Base-by-base conservation (phyloP, 1,284 basidiomycete genomes). In the Rhizopogon hawkerae region DNA sequence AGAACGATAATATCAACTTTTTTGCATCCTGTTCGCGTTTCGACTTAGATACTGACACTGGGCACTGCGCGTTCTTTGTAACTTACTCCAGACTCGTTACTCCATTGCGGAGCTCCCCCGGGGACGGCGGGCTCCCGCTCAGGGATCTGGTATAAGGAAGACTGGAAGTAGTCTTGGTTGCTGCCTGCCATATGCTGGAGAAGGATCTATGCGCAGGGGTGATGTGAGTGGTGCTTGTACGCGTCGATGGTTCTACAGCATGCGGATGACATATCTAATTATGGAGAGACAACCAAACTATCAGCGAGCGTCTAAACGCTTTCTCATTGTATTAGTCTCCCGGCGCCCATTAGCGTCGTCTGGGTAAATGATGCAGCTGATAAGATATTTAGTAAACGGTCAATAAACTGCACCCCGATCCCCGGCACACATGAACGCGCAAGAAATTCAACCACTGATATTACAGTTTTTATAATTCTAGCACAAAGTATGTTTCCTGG, bases 71-170 rank as follows among this genome's bases (percentile, higher is more conserved):
- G 60, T 58, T 64, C 62, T 57, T 52, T 54, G 42, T 24, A 57
- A 55, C 38, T 55, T 50, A 52, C 53, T 47, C 52, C 61, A 11
- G 51, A 26, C 24, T 48, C 18, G 34, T 46, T 46, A 33, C 14
- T 45, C 63, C 64, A 67, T 29, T 65, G 59, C n/a, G 41, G 45
- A 14, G 60, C 53, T 21, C 65, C 65, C 37, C 65, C 64, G 13
- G 65, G 62, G 24, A 64, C 24, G 34, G 66, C 52, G 13, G 64
- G 63, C 24, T 64, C 65, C 46, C 55, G 50, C 14, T 67, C 64
- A 42, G 26, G 47, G 21, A 49, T 49, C 21, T 49, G 47, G 13
- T 49, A 49, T 6, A 49, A 24, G 18, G 47, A 3, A 31, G 48
- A 49, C 34, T 49, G 47, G 35, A 38, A 49, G 24, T 49, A 49